Base-by-base conservation (phyloP, 768 basidiomycete genomes). In the Mycena capillaripes region DNA sequence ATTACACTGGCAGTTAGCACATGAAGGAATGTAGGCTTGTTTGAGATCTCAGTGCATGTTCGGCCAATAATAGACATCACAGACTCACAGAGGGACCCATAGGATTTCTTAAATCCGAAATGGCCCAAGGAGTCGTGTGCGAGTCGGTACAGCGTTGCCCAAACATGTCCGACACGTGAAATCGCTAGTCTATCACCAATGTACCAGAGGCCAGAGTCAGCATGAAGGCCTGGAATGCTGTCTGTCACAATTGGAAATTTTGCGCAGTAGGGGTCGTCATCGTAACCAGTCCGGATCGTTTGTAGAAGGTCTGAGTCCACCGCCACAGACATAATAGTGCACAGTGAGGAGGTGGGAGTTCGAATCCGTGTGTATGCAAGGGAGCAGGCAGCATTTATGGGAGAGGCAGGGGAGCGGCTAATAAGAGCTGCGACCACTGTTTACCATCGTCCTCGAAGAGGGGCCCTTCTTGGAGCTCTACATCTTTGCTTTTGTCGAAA, bases 51-150 rank as follows among this genome's bases (percentile, higher is more conserved):
- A 30, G 0, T 81, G 68, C 84, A 85, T 85, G 38, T 80, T 77
- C 29, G 79, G 79, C 82, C 81, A 80, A 50, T 79, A 84, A 66
- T 77, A 84, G n/a, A n/a, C n/a, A n/a, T n/a, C n/a, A n/a, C n/a
- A 1, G 77, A 70, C 0, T 74, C 38, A 0, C 74, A 27, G 0
- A 84, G 56, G 0, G 73, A 7, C 0, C 50, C 76, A 59, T 82
- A 83, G 0, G 77, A 69, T 68, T 86, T 83, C 19, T 78, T 66
- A n/a, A 78, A 76, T 0, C 85, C 79, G 60, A 86, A 83, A 73
- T 84, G 82, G 0, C 82, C 82, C 0, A 81, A 61, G 0, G 63
- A 38, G 64, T 84, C 77, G 57, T 84, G 84, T 0, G 79, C 80
- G 3, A 82, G 58, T 0, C 72, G 75, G 63, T 80, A 84, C 0